Base-by-base conservation (phyloP, 352 stramenopile species). In the Globisporangium iwayamae region DNA sequence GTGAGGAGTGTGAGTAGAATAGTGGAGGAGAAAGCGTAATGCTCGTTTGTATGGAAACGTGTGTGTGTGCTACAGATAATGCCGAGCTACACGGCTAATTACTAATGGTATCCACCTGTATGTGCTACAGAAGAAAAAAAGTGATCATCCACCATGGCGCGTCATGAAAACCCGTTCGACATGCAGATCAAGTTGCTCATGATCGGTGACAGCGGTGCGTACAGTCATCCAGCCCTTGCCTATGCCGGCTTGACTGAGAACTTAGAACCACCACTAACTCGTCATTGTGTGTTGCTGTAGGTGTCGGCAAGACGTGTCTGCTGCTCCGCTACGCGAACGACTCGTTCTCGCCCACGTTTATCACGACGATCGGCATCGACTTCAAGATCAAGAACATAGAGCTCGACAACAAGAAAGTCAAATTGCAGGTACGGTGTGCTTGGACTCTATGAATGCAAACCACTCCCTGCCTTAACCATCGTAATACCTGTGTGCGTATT, bases 171-270 rank as follows among this genome's bases (percentile, higher is more conserved):
- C 71, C 89, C 87, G 14, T 98, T 98, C 68, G 95, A 98, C 72
- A 98, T 98, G 91, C 96, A 98, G 81, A 98, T 98, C 72, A 99
- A 99, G 72, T 79, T 99, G 64, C 83, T 99, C 48, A 99, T 98
- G 93, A 98, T 99, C 62, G 96, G 96, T 30, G 95, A 99, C 72
- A 98, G 90, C 74, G 93, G 93, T 98, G 67, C 65, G 86, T 85
- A 22, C 25, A 11, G 5, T 22, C n/a, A 22, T 34, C 10, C 41
- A 47, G 41, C 9, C 10, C 18, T 10, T 8, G n/a, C 20, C 16
- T 22, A 22, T 25, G 53, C 4, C 13, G 41, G 10, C 13, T 22
- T 43, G 39, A 4, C 36, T 48, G 46, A 18, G 6, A 14, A 3
- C 36, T 48, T 60, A 30, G 16, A 20, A 4, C 41, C 14, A 5